phyloP scores from a whole-genome alignment of 495 filamentous ascomycete genomes.

The Trichoderma parareesei region DNA sequence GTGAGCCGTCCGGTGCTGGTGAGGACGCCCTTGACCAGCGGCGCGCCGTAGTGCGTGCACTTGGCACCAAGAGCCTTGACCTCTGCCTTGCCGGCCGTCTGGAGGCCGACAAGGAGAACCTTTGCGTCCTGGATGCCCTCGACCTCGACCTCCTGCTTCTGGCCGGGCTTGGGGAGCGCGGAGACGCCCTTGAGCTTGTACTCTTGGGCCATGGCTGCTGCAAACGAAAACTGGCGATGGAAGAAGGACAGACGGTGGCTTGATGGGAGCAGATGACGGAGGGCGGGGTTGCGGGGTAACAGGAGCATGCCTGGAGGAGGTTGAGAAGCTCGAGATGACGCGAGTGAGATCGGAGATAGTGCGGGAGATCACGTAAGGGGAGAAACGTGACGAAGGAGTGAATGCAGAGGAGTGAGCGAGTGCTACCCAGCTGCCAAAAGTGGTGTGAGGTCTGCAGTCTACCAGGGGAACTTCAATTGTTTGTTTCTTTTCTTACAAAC shows the following conservation, averaged over 20 bases:
- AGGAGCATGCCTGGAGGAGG: neutral
- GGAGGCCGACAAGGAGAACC: slow-evolving; percentile 55
- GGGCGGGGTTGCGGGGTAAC: slow-evolving; percentile 6
- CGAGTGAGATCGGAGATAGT: neutral
- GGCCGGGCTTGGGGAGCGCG: slow-evolving; percentile 62
- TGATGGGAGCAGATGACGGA: slow-evolving; percentile 18
- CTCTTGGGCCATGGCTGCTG: slow-evolving; percentile 49
- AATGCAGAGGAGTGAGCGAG: too few species aligned
- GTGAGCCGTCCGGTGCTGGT: slow-evolving; percentile 75
- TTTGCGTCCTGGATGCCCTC: slow-evolving; percentile 82
- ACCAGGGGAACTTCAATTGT: too few species aligned
- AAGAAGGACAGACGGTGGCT: slow-evolving; percentile 37
- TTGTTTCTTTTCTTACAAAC: too few species aligned
- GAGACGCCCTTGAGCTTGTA: slow-evolving; percentile 79
- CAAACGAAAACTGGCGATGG: slow-evolving; percentile 23
- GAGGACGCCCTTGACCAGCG: slow-evolving; percentile 74
- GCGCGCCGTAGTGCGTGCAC: slow-evolving; percentile 91
- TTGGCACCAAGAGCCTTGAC: slow-evolving; percentile 60
- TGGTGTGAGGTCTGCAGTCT: too few species aligned
- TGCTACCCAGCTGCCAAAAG: too few species aligned
- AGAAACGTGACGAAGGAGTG: neutral
- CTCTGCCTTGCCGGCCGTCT: neutral
- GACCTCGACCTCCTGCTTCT: slow-evolving; percentile 84
- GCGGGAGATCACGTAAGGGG: neutral
- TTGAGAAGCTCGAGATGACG: neutral